Evolutionary conservation across 495 filamentous ascomycete species (phyloP), one percentile per base, ranked within the genome.

Genomic region (Aspergillus kassunensis): DNA sequence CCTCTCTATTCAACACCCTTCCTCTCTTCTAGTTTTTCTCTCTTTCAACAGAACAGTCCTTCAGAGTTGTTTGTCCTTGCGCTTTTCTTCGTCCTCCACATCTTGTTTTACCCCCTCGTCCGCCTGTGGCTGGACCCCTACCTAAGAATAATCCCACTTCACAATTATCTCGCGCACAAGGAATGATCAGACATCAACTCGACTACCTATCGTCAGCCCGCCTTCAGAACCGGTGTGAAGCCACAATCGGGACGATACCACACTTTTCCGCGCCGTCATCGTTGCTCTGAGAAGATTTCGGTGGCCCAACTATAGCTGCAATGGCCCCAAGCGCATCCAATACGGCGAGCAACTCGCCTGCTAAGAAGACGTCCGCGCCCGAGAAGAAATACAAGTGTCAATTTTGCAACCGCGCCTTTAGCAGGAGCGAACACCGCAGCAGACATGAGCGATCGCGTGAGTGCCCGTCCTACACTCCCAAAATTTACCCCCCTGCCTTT

Each of bases 341-440:
- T 73, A 78, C 83, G 65, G 84, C 79, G 73, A 81, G 81, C 70
- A 69, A 68, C 62, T 70, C 75, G 53, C 72, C 76, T 60, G 67
- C 76, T 48, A 78, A 79, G 65, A 82, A 83, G 62, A 77, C 87
- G 53, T 77, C 79, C 29, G 76, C 81, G 39, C 88, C 91, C 36
- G 91, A 97, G 76, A 90, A 91, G 77, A 97, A 96, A 72, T 98
- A 98, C 82, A 96, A 97, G 72, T 98, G 93, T 75, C 90, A 95
- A 79, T 98, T 96, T 72, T 98, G 93, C 78, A 89, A 88, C 70
- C 83, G 93, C 65, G 93, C 93, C 47, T 98, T 98, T 68, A 96
- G 90, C 75, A 80, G 95, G 67, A 96, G 90, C 67, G 95, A 98
- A 70, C 93, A 98, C 72, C 84, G 95, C 56, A 96, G 90, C 72